Base-by-base conservation (phyloP, 306 rosid species). In the Casuarina cunninghamiana region DNA sequence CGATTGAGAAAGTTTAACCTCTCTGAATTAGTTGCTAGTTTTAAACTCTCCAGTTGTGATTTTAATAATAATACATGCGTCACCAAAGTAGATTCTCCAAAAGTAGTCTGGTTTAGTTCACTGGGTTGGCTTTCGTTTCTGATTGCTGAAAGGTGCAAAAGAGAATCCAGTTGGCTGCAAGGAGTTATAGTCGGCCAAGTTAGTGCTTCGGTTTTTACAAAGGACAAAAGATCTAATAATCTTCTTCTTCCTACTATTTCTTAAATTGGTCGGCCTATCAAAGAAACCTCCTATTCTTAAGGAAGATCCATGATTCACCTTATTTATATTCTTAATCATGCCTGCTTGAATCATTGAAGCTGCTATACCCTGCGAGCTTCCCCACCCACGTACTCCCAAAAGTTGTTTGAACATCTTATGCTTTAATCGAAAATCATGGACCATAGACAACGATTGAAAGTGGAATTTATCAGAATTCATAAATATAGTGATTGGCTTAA, bases 281-380 rank as follows among this genome's bases (percentile, higher is more conserved):
- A 79, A 79, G 78, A 75, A 79, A 65, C 26, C 69, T 84, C 84
- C 84, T 79, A 62, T 76, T 48, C 65, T 49, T 55, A 48, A 58
- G 76, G 76, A 68, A 35, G 65, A 62, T 6, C 45, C 43, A 61
- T n/a, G 37, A 55, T 19, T 55, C 32, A 0, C 19, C 37, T 19
- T 19, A 42, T 21, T 10, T 21, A 53, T 26, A 8, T 4, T 54
- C 58, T 71, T 15, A 21, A 55, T n/a, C 81, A 37, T 72, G 81
- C 81, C 54, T n/a, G 54, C 35, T 10, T 62, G 39, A 76, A 54
- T 49, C 45, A 37, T 62, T 35, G 16, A 37, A 11, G 44, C 43
- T 62, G 7, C 12, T 62, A 62, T 12, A 37, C 32, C 16, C 15
- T 12, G n/a, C 1, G 10, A 32, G 8, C 45, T 37, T 66, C 17